Evolutionary conservation across 345 rosid genomes (phyloP).

Genomic region (Salix arbutifolia): DNA sequence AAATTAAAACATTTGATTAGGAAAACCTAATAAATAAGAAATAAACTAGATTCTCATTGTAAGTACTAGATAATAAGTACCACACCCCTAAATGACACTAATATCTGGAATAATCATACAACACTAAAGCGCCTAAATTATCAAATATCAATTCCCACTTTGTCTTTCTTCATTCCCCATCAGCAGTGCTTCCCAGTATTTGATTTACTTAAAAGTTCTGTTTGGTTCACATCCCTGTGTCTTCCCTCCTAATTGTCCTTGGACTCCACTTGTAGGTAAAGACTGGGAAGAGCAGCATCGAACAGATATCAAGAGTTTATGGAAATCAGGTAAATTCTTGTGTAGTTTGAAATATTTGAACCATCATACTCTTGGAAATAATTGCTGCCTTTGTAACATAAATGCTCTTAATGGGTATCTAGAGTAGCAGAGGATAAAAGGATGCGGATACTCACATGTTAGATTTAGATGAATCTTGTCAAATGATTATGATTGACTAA

Average conservation of each 20-base stretch:
- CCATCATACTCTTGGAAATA: no score
- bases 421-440: background rate
- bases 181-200: background rate
- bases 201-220: background rate
- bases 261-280: conserved; percentile 49
- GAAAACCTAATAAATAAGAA: no score
- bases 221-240: background rate
- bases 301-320: conserved; percentile 87
- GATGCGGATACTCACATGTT: background rate
- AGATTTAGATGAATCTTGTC: background rate
- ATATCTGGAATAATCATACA: background rate
- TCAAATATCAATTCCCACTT: background rate
- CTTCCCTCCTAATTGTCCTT: conserved; percentile 11
- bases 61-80: background rate
- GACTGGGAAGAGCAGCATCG: conserved; percentile 84
- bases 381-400: background rate
- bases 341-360: background rate
- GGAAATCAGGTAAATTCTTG: conserved; percentile 79
- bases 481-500: background rate
- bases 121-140: background rate
- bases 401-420: background rate
- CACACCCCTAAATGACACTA: background rate
- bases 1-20: no score
- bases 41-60: no score
- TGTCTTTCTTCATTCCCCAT: background rate